Conservation (phyloP, 768 basidiomycete species). For the Glaciozyma martinii region DNA sequence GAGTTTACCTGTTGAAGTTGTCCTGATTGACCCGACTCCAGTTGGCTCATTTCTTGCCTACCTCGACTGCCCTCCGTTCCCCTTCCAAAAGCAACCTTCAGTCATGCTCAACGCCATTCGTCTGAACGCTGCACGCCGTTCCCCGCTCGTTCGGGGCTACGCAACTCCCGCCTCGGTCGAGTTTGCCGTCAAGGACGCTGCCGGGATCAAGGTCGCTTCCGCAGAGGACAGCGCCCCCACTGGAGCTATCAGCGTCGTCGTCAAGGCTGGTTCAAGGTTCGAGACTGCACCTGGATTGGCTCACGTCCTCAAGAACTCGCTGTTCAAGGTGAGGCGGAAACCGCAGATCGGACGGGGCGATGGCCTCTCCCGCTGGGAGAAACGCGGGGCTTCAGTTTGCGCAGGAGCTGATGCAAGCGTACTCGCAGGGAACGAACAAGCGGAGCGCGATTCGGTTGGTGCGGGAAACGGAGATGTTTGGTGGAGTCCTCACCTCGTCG, state of each 20-base stretch:
- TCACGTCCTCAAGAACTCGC: slow-evolving; percentile 92
- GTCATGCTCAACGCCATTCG: no score
- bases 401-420: neutral
- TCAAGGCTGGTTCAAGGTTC: slow-evolving; percentile 86
- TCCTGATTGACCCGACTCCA: no score
- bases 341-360: neutral
- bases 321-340: slow-evolving; percentile 73
- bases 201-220: slow-evolving; percentile 77
- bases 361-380: neutral
- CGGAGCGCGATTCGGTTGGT: slow-evolving; percentile 83
- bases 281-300: slow-evolving; percentile 84
- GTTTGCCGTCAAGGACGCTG: slow-evolving; percentile 42
- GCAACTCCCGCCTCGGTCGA: slow-evolving; percentile 13
- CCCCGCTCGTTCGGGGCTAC: neutral
- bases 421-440: slow-evolving; percentile 63
- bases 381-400: neutral
- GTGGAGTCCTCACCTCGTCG: slow-evolving; percentile 76
- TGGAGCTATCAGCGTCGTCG: slow-evolving; percentile 72
- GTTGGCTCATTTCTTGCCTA: no score
- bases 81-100: no score
- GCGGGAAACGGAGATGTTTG: slow-evolving; percentile 85
- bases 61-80: no score
- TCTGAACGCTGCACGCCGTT: no score
- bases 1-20: no score
- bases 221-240: slow-evolving; percentile 76